Base-by-base conservation (phyloP, 1,284 basidiomycete species). In the Cerrena zonata region DNA sequence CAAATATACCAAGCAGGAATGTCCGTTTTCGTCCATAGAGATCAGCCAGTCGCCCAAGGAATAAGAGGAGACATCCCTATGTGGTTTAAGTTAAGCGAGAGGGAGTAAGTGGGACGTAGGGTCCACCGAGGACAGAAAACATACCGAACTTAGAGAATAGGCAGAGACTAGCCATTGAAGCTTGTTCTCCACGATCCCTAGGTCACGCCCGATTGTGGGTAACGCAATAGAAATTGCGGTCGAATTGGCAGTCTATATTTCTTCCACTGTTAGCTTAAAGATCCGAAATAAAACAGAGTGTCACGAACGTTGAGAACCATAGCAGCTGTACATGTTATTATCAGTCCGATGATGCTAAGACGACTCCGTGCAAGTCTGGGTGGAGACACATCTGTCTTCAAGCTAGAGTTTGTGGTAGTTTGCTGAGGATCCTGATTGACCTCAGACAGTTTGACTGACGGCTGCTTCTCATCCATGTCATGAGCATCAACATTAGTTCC, bases 161-260 rank as follows among this genome's bases (percentile, higher is more conserved):
- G 79, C 76, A 4, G 76, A 76, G 10, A 80, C 62, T n/a, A 82
- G 69, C 84, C 84, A 86, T 56, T 82, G 79, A 2, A 85, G 69
- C 24, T 68, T 57, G 50, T 71, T 66, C 43, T 71, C 59, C 7
- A 63, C 57, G 22, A 79, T 74, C 39, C 69, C 52, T n/a, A 82
- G 64, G 24, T 76, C 74, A 3, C 53, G 44, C 26, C 77, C 76
- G 39, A 84, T 81, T 0, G 71, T 72, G 0, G 82, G 82, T 7
- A 86, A 65, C 0, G 80, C 69, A 45, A 84, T 78, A 2, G 69
- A 62, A 1, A 68, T 63, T 0, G 68, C 65, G 4, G 69, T 68
- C 21, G 56, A 61, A 39, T 65, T 68, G 7, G 66, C 60, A 38
- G 58, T 65, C 71, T 72, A 25, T 15, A 44, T 27, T 5, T 27